Evolutionary conservation across 495 filamentous ascomycete genomes (phyloP).

Genomic region (Aspergillus affinis): DNA sequence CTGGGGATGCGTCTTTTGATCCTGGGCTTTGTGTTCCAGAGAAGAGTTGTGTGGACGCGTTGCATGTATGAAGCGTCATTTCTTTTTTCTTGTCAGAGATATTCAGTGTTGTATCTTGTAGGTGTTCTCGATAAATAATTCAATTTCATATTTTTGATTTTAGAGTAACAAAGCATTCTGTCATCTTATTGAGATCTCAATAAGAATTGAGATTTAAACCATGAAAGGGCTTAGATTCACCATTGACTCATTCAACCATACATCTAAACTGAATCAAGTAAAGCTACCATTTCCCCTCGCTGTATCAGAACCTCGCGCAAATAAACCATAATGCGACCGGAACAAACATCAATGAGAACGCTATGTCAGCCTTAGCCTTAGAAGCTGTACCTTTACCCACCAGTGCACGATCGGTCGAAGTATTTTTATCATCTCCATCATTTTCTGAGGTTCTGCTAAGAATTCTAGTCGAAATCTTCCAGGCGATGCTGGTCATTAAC

Average conservation of each 20-base stretch:
- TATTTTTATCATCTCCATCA: not conserved
- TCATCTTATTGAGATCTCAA: no score
- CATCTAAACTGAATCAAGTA: no score
- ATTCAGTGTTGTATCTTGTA: not conserved
- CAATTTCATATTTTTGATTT: no score
- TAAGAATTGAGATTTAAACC: no score
- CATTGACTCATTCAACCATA: no score
- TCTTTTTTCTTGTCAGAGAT: not conserved
- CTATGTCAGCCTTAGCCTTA: not conserved
- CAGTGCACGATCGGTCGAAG: not conserved
- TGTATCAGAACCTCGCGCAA: not conserved
- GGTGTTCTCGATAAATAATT: no score
- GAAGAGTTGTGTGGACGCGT: not conserved
- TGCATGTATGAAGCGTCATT: not conserved
- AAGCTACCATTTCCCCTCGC: no score
- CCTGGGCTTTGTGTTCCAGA: not conserved
- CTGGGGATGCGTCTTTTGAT: conserved; percentile 2
- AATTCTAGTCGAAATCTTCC: not conserved
- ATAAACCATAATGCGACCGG: not conserved
- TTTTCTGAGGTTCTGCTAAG: not conserved
- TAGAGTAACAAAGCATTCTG: no score
- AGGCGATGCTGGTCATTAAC: not conserved
- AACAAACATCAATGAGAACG: not conserved
- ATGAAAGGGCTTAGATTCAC: no score
- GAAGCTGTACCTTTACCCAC: not conserved